Base-by-base conservation (phyloP, 1,139 yeast genomes). In the Scheffersomyces illinoinensis region DNA sequence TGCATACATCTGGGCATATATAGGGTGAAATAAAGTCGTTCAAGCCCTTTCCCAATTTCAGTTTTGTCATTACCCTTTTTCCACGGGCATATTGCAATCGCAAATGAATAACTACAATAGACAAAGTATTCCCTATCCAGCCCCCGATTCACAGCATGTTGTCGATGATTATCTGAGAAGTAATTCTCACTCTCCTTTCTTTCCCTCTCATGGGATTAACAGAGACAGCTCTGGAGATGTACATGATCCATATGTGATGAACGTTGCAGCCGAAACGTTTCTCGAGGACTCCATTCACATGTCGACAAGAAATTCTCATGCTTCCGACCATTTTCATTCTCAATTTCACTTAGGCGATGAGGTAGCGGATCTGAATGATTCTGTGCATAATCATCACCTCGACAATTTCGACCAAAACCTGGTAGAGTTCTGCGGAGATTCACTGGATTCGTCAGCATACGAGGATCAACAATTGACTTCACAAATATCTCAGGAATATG, bases 381-480 rank as follows among this genome's bases (percentile, higher is more conserved):
- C 51, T 3, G 26, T 48, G 8, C 51, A 48, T 24, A 12, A 17
- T 20, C n/a, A 20, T 19, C 51, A 48, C 14, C 21, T 24, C 14
- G 51, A 48, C 17, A 4, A 17, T 4, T 10, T 33, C 43, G 17
- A 33, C 14, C 43, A 33, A 14, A 33, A 14, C 43, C 43, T 33
- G 43, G 43, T 17, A 33, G 51, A 4, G n/a, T 48, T 48, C 26
- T 48, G 18, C 51, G n/a, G 26, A 21, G 18, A 24, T 24, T 20
- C 24, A 7, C 24, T 24, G 51, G 24, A 48, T 6, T 48, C 26
- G 2, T 48, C 51, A 20, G 24, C 51, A 17, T 52, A 52, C 46
- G 49, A 54, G 47, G 57, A 59, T 39, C 43, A 33, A 33, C 43
- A 33, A 33, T 23, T 33, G 49, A 54, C 50, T 6, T 56, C 55